phyloP scores from a whole-genome alignment of 2,329 filamentous ascomycete genomes.

The Kalaharituber pfeilii region DNA sequence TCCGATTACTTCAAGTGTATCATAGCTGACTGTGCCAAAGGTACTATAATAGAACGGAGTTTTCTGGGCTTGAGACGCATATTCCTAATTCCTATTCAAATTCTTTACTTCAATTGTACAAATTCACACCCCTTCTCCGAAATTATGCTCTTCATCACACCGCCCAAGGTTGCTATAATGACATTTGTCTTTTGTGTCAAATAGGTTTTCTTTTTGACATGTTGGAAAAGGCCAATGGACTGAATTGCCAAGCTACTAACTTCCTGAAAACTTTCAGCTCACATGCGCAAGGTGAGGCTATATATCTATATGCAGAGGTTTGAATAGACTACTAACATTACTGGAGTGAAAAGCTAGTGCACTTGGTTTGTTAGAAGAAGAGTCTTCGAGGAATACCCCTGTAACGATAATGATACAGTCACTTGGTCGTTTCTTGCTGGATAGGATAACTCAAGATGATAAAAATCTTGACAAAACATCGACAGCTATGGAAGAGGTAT shows the following conservation, averaged over 20 bases:
- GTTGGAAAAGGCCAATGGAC: slow-evolving; percentile 85
- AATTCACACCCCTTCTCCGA: slow-evolving; percentile 73
- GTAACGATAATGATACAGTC: slow-evolving; percentile 71
- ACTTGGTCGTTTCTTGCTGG: slow-evolving; percentile 68
- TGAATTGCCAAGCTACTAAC: slow-evolving; percentile 92
- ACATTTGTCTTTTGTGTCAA: slow-evolving; percentile 79
- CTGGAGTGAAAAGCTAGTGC: slow-evolving; percentile 39
- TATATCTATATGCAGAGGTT: neutral
- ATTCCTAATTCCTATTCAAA: slow-evolving; percentile 96
- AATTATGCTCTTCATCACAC: slow-evolving; percentile 82
- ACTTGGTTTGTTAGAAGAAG: slow-evolving; percentile 70
- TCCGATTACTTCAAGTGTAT: neutral
- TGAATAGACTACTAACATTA: neutral
- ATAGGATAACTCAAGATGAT: slow-evolving; percentile 63
- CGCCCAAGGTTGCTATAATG: slow-evolving; percentile 64
- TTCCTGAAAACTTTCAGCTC: slow-evolving; percentile 76
- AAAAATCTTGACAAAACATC: slow-evolving; percentile 28
- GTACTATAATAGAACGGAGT: slow-evolving; percentile 85
- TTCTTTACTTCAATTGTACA: slow-evolving; percentile 72
- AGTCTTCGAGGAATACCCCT: slow-evolving; percentile 47
- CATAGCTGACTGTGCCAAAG: slow-evolving; percentile 29
- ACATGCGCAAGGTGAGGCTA: slow-evolving; percentile 47
- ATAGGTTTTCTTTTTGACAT: slow-evolving; percentile 94
- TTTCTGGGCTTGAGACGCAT: slow-evolving; percentile 86
- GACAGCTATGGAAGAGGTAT: neutral